Evolutionary conservation across 129 eudicot species (phyloP).

Genomic region (Flaveria sonorensis): DNA sequence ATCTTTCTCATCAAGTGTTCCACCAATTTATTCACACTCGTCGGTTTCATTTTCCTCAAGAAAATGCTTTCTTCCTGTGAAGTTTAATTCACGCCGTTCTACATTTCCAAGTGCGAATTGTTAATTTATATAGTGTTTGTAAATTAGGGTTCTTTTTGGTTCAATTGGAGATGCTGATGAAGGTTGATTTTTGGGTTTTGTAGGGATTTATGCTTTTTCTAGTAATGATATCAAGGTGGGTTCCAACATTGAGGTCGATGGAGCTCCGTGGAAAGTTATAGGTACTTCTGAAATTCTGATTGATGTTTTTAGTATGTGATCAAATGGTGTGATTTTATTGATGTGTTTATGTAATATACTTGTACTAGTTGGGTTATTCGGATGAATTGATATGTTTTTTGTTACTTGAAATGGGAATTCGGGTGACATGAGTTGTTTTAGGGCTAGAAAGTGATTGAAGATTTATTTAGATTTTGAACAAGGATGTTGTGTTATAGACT

Average conservation of each 20-base stretch:
- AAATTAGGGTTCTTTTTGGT: slow-evolving; percentile 12
- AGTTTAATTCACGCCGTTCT: slow-evolving; percentile 36
- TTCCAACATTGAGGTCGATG: slow-evolving; percentile 79
- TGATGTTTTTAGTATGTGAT: not conserved
- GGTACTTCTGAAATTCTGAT: slow-evolving; percentile 36
- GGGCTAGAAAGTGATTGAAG: not conserved
- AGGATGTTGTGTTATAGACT: not conserved
- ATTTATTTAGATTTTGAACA: not conserved
- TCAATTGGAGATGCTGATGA: not conserved
- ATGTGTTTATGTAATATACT: slow-evolving; percentile 8
- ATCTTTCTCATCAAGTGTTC: slow-evolving; percentile 31
- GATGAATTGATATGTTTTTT: not conserved
- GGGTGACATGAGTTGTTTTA: not conserved
- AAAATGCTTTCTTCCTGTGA: slow-evolving; percentile 27
- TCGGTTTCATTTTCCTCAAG: slow-evolving; percentile 35
- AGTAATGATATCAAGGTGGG: slow-evolving; percentile 90
- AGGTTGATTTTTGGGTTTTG: slow-evolving; percentile 3
- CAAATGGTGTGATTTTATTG: not conserved
- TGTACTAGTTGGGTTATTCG: not conserved
- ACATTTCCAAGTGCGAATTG: slow-evolving; percentile 53
- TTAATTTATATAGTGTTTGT: slow-evolving; percentile 2
- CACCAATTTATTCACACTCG: slow-evolving; percentile 23
- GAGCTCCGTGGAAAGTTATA: slow-evolving; percentile 76
- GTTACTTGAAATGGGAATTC: not conserved
- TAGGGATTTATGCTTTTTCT: slow-evolving; percentile 64